phyloP scores from a whole-genome alignment of 352 stramenopile genomes.

The Phytopythium mirpurense region DNA sequence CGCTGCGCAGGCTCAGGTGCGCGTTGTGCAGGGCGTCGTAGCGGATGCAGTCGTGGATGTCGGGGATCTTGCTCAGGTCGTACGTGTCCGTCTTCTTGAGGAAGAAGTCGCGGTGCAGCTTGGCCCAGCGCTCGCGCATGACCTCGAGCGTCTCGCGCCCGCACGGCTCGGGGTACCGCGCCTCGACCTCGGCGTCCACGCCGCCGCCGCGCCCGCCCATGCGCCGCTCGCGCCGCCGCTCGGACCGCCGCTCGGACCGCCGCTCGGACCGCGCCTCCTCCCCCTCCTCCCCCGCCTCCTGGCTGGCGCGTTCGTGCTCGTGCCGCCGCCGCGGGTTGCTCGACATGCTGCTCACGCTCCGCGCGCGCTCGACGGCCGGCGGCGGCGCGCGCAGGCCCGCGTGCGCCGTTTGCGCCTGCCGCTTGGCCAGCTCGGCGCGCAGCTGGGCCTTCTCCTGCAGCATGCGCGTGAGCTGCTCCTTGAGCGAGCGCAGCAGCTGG shows the following conservation, averaged over 20 bases:
- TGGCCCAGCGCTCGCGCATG: slow-evolving; percentile 90
- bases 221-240: not conserved
- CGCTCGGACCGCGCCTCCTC: slow-evolving; percentile 19
- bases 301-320: slow-evolving; percentile 46
- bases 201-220: slow-evolving; percentile 26
- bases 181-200: slow-evolving; percentile 34
- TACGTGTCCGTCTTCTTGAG: slow-evolving; percentile 90
- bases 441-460: slow-evolving; percentile 75
- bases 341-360: slow-evolving; percentile 56
- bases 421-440: slow-evolving; percentile 40
- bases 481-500: slow-evolving; percentile 91
- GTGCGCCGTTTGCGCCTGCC: slow-evolving; percentile 38
- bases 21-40: slow-evolving; percentile 99
- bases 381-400: slow-evolving; percentile 12
- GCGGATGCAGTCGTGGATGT: slow-evolving; percentile 98
- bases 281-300: slow-evolving; percentile 27
- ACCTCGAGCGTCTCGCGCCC: slow-evolving; percentile 81
- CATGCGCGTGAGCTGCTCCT: slow-evolving; percentile 84
- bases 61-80: slow-evolving; percentile 96
- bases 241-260: not conserved
- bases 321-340: slow-evolving; percentile 38
- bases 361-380: slow-evolving; percentile 50
- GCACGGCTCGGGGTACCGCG: slow-evolving; percentile 75
- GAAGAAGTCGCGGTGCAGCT: slow-evolving; percentile 96
- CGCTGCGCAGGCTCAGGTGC: slow-evolving; percentile 90